A percentile compares a stretch with the other conserved stretches of the same genome.
phyloP scores from a whole-genome alignment of 73 alveolate genomes.

The Uronychia setigera region DNA sequence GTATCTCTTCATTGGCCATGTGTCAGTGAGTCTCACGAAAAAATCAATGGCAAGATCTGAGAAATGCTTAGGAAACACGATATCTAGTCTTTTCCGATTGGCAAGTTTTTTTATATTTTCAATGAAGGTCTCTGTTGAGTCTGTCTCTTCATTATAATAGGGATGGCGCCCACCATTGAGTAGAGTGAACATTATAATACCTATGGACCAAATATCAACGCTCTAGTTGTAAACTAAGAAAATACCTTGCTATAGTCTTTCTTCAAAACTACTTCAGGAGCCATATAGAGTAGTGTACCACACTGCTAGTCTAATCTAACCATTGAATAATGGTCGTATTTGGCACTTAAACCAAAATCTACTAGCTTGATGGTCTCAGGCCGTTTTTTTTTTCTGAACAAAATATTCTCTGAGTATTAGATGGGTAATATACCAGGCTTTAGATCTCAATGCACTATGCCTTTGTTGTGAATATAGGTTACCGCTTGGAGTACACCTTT shows the following conservation, averaged over 20 bases:
- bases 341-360: slow-evolving; percentile 53
- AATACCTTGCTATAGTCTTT: slow-evolving; percentile 44
- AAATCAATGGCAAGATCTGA: slow-evolving; percentile 69
- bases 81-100: slow-evolving; percentile 34
- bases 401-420: slow-evolving; percentile 24
- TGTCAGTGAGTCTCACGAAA: slow-evolving; percentile 65
- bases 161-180: slow-evolving; percentile 82
- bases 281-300: slow-evolving; percentile 86
- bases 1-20: slow-evolving; percentile 68
- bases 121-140: slow-evolving; percentile 50
- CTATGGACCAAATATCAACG: slow-evolving; percentile 79
- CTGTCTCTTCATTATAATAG: slow-evolving; percentile 31
- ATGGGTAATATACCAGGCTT: slow-evolving; percentile 64
- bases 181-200: slow-evolving; percentile 73
- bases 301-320: slow-evolving; percentile 55
- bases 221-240: slow-evolving; percentile 55
- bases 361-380: slow-evolving; percentile 39
- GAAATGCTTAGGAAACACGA: slow-evolving; percentile 55
- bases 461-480: slow-evolving; percentile 75
- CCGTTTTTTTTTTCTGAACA: slow-evolving; percentile 24
- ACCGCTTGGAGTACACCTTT: slow-evolving; percentile 74
- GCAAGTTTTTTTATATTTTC: slow-evolving; percentile 15
- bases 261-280: slow-evolving; percentile 79
- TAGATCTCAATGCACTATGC: slow-evolving; percentile 84
- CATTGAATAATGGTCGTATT: slow-evolving; percentile 37